Evolutionary conservation across 2,329 filamentous ascomycete genomes (phyloP).

Genomic region (Hortaea werneckii): DNA sequence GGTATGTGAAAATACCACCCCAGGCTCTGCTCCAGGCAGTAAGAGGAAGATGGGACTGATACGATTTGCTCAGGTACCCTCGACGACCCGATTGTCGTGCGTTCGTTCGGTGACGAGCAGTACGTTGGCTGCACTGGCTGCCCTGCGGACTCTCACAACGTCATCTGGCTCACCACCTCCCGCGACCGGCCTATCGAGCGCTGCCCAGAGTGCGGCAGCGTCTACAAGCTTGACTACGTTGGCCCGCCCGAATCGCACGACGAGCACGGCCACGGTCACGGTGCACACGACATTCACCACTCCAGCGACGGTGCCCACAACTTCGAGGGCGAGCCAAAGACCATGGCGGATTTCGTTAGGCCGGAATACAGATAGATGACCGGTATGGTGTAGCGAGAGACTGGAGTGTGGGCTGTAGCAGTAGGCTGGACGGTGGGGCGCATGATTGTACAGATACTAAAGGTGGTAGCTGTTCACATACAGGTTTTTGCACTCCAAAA

Average conservation of each 20-base stretch:
- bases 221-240: slow-evolving; percentile 97
- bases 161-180: slow-evolving; percentile 81
- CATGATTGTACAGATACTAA: background rate
- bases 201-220: slow-evolving; percentile 91
- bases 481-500: background rate
- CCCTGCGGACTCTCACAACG: slow-evolving; percentile 83
- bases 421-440: background rate
- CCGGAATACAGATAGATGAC: slow-evolving; percentile 75
- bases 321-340: slow-evolving; percentile 74
- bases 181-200: slow-evolving; percentile 86
- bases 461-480: background rate
- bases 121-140: slow-evolving; percentile 91
- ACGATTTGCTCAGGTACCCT: slow-evolving; percentile 55
- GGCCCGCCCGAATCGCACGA: slow-evolving; percentile 69
- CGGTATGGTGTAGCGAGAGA: background rate
- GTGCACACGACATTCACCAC: slow-evolving; percentile 40
- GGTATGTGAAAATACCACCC: slow-evolving; percentile 43
- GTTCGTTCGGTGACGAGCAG: slow-evolving; percentile 90
- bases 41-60: background rate
- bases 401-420: background rate
- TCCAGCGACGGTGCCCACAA: slow-evolving; percentile 41
- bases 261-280: slow-evolving; percentile 31
- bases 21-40: background rate
- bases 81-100: slow-evolving; percentile 80
- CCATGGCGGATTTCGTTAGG: slow-evolving; percentile 90